Evolutionary conservation across 169 alveolate species (phyloP).

Genomic region (Cryptosporidium muris): DNA sequence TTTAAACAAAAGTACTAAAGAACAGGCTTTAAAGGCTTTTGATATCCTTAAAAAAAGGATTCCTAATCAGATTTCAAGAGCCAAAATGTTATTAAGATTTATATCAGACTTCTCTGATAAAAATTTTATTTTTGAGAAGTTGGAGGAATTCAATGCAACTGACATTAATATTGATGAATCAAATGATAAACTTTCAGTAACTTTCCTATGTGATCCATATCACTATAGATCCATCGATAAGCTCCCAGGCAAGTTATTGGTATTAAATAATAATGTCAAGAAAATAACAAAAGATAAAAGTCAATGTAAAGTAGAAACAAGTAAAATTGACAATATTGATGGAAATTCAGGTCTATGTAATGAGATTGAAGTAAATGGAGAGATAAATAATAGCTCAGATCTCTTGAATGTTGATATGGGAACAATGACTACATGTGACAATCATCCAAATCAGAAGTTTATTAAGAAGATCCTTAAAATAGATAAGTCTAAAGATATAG

Average conservation of each 20-base stretch:
- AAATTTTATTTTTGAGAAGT: slow-evolving; percentile 1
- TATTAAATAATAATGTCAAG: slow-evolving; percentile 32
- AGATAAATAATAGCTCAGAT: no score
- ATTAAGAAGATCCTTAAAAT: neutral
- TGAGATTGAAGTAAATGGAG: no score
- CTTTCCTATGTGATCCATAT: slow-evolving; percentile 56
- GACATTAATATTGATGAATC: slow-evolving; percentile 17
- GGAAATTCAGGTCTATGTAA: no score
- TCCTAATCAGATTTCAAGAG: slow-evolving; percentile 82
- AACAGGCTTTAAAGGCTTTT: slow-evolving; percentile 84
- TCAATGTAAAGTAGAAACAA: no score
- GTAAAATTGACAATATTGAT: no score
- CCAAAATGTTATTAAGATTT: slow-evolving; percentile 79
- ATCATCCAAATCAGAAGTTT: neutral
- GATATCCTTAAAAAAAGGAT: slow-evolving; percentile 79
- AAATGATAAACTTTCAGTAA: slow-evolving; percentile 1
- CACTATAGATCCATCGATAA: slow-evolving; percentile 54
- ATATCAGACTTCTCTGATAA: neutral
- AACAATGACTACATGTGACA: neutral
- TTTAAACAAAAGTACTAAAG: slow-evolving; percentile 82
- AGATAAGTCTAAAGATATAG: neutral
- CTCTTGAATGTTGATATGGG: no score
- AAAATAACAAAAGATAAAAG: no score
- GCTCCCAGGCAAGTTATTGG: slow-evolving; percentile 25
- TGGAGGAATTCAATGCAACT: slow-evolving; percentile 11